A percentile compares a stretch with the other conserved stretches of the same genome.
Conservation (phyloP, 2,329 filamentous ascomycete species). For the Aspergillus sp. region DNA sequence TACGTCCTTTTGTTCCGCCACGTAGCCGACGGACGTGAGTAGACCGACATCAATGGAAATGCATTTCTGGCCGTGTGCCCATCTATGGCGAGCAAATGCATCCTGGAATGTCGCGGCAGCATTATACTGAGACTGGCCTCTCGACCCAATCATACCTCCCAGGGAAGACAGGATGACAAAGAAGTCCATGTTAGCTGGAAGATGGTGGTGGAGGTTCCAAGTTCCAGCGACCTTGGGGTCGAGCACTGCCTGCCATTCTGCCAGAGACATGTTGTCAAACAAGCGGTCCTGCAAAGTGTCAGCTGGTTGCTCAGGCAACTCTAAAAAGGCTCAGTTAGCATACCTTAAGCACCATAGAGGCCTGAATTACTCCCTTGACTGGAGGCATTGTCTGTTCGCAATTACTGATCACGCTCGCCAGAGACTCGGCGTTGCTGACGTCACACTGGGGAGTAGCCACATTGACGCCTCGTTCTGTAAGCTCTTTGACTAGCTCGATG, state of each 20-base stretch:
- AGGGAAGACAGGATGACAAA: conserved; percentile 41
- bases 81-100: conserved; percentile 31
- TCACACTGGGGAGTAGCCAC: not conserved
- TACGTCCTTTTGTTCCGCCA: not conserved
- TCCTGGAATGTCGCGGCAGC: conserved; percentile 39
- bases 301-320: conserved; percentile 29
- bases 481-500: not conserved
- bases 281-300: conserved; percentile 14
- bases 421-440: conserved; percentile 10
- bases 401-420: not conserved
- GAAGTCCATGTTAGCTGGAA: conserved; percentile 40
- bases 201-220: conserved; percentile 34
- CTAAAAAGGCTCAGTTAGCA: not conserved
- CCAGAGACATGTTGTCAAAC: not conserved
- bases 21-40: conserved; percentile 1
- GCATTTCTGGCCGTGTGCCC: conserved; percentile 22
- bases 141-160: conserved; percentile 44
- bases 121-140: conserved; percentile 45
- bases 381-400: conserved; percentile 20
- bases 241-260: not conserved
- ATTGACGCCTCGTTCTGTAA: not conserved
- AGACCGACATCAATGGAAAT: conserved; percentile 27
- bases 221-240: conserved; percentile 9
- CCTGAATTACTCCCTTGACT: conserved; percentile 28
- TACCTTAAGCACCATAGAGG: conserved; percentile 26